Base-by-base conservation (phyloP, 352 stramenopile genomes). In the Globisporangium barbulae region DNA sequence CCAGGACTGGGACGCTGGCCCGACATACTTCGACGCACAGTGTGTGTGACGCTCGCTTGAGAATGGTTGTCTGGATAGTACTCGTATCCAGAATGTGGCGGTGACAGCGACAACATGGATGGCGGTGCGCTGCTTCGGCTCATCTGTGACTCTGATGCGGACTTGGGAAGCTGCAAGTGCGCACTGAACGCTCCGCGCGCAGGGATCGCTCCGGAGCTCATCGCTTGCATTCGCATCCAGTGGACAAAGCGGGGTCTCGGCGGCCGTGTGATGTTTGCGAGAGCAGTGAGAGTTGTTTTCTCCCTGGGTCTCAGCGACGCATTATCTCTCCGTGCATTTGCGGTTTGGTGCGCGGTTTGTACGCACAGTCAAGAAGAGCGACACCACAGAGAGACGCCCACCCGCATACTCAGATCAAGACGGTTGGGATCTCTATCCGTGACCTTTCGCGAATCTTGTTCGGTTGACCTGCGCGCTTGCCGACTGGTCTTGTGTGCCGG, bases 131-230 rank as follows among this genome's bases (percentile, higher is more conserved):
- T 65, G 33, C 44, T 50, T 9, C 19, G 30, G 31, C 52, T 44
- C 52, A 17, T 44, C 19, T 22, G 52, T 4, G 52, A 45, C 2
- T 31, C 52, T 31, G 35, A n/a, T 17, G 33, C 5, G 15, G 31
- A 30, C 5, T 12, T 3, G 4, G 12, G 31, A 4, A 69, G 54
- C 52, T 74, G 28, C 69, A 78, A 70, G 53, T 74, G 67, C n/a
- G 65, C 59, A 55, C 74, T 82, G 62, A 78, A 82, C 33, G 70
- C 63, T 12, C 74, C 74, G 54, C 69, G 74, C 64, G 64, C 57
- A 35, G 71, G 68, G 54, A 78, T 56, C 25, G 25, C 47, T 48
- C 47, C n/a, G 42, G 45, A 53, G 7, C 37, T 53, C 12, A 57
- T 3, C 21, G 28, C 35, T 50, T 68, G n/a, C n/a, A 21, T 31